Percentiles rank a stretch among this genome's conserved stretches.
Conservation (phyloP, 176 grass and related monocot genomes). For the Carex scoparia region DNA sequence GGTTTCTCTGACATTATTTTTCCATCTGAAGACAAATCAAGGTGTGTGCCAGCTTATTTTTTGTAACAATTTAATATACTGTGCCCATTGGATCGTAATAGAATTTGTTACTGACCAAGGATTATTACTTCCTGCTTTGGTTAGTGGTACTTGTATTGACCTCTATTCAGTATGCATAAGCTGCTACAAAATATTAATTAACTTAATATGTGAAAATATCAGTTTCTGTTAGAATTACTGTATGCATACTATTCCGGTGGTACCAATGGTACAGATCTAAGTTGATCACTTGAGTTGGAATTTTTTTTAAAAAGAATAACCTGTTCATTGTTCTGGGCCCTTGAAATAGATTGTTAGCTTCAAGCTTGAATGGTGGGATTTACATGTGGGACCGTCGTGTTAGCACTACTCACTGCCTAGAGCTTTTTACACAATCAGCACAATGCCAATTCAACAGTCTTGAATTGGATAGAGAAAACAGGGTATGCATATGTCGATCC, state of each 20-base stretch:
- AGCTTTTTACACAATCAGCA: conserved; percentile 43
- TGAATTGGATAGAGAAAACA: conserved; percentile 60
- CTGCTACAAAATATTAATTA: neutral
- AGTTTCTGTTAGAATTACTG: neutral
- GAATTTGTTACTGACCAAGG: neutral
- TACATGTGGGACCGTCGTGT: conserved; percentile 83
- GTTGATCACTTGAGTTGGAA: neutral
- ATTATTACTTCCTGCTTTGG: neutral
- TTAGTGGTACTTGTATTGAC: neutral
- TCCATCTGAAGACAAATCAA: conserved; percentile 64
- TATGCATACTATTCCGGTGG: neutral
- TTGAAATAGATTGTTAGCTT: conserved; percentile 67
- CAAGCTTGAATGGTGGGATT: conserved; percentile 62
- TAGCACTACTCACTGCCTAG: conserved; percentile 62
- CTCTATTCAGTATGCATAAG: neutral
- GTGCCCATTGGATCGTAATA: neutral
- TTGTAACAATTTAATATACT: neutral
- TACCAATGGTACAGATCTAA: neutral
- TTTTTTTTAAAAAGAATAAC: neutral
- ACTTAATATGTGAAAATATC: neutral
- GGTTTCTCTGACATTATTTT: conserved; percentile 79
- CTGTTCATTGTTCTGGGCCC: neutral
- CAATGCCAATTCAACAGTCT: conserved; percentile 72
- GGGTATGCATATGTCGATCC: conserved; percentile 26
- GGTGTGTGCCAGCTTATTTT: conserved; percentile 33